Evolutionary conservation across 1,284 basidiomycete genomes (phyloP).

Genomic region (Megacollybia platyphylla): DNA sequence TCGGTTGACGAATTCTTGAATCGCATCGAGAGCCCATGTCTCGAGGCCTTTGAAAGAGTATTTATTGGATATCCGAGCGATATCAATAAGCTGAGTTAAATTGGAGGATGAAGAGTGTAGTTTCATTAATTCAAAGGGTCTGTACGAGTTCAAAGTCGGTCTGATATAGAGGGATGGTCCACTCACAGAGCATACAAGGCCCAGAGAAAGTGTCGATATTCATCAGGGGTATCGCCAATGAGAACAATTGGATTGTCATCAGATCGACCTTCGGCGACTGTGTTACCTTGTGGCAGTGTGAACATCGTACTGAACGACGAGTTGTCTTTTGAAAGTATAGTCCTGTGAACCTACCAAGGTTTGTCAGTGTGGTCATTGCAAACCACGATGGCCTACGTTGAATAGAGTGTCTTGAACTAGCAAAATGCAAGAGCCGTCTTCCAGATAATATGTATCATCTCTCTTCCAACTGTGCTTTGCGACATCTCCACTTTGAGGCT

Average conservation of each 20-base stretch:
- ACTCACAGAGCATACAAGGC: conserved; percentile 36
- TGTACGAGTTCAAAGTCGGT: conserved; percentile 13
- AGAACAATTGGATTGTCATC: conserved; percentile 54
- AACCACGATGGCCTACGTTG: conserved; percentile 31
- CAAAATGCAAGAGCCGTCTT: conserved; percentile 50
- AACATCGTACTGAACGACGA: conserved; percentile 56
- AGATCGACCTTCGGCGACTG: conserved; percentile 35
- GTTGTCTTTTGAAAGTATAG: conserved; percentile 45
- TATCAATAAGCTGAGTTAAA: conserved; percentile 42
- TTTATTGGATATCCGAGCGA: conserved; percentile 50
- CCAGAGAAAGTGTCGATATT: conserved; percentile 59
- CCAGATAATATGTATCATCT: conserved; percentile 28
- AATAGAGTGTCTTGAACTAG: conserved; percentile 49
- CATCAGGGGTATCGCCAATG: conserved; percentile 40
- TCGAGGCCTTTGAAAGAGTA: conserved; percentile 59
- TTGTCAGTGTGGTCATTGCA: conserved; percentile 3
- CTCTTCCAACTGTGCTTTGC: conserved; percentile 5
- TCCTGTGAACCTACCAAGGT: conserved; percentile 42
- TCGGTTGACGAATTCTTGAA: conserved; percentile 47
- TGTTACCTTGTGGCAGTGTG: conserved; percentile 40
- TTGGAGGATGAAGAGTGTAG: conserved; percentile 32
- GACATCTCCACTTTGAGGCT: neutral
- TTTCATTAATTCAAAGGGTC: conserved; percentile 42
- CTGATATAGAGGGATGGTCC: neutral
- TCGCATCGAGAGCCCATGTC: conserved; percentile 53